These are phyloP conservation scores for Ailanthus altissimus DNA, from an alignment of 345 rosid species.

Conservation along the genomic window DNA sequence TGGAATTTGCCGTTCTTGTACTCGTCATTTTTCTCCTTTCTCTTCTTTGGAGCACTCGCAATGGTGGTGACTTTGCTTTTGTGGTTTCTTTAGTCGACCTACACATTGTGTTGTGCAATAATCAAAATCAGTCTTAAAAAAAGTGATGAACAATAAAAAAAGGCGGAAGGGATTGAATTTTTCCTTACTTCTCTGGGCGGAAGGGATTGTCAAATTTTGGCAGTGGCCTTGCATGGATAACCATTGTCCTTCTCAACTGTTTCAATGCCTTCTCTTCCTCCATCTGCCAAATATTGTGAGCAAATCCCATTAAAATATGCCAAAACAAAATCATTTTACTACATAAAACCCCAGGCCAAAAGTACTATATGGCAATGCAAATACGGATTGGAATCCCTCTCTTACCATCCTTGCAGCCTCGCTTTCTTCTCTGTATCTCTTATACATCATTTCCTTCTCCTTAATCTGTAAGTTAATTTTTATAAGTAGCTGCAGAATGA, in stretches of 20 bases:
- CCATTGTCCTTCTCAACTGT: conserved; percentile 88
- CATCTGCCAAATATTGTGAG: conserved; percentile 41
- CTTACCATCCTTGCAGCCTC: conserved; percentile 84
- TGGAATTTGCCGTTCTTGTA: conserved; percentile 30
- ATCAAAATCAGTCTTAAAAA: neutral
- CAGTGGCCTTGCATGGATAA: conserved; percentile 85
- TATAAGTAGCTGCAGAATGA: neutral
- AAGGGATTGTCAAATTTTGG: conserved; percentile 87
- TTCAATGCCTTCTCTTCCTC: conserved; percentile 92
- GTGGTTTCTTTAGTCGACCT: conserved; percentile 70
- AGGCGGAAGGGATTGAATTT: neutral
- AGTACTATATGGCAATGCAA: neutral
- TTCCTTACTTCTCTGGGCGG: conserved; percentile 71
- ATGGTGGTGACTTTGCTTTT: conserved; percentile 64
- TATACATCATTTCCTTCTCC: conserved; percentile 81
- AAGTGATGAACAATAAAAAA: neutral
- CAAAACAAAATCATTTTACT: neutral
- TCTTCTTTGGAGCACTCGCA: conserved; percentile 49
- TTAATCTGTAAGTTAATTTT: conserved; percentile 52
- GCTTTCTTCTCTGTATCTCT: conserved; percentile 93
- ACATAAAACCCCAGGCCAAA: no score
- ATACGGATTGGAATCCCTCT: neutral
- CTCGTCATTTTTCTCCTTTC: conserved; percentile 24
- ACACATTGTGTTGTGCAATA: neutral
- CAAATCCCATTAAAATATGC: no score